phyloP scores from a whole-genome alignment of 805 yeast species.

The Nadsonia fulvescens region DNA sequence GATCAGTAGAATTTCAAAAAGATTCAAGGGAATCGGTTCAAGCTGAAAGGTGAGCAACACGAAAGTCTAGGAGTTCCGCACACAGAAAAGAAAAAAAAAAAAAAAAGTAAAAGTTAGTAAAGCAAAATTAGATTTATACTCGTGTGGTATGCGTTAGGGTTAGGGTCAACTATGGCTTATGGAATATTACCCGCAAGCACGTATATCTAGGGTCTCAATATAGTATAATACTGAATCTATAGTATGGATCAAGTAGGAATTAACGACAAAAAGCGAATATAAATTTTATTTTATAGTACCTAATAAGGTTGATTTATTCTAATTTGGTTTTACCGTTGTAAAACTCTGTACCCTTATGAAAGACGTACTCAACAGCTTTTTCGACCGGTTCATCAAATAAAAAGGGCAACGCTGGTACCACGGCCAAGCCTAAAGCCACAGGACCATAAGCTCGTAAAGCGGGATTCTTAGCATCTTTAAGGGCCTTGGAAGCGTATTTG shows the following conservation, averaged over 20 bases:
- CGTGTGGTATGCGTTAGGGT: conserved; percentile 3
- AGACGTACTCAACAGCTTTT: conserved; percentile 40
- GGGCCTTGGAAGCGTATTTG: conserved; percentile 42
- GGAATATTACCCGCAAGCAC: background rate
- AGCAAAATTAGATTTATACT: conserved; percentile 2
- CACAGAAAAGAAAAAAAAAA: conserved; percentile 17
- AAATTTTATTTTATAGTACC: too few species aligned
- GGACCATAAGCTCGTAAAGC: conserved; percentile 50
- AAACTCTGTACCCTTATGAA: conserved; percentile 20
- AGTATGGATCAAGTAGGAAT: background rate
- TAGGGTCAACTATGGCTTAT: conserved; percentile 1
- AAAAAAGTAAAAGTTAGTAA: conserved; percentile 7
- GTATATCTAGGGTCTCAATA: background rate
- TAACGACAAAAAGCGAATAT: background rate
- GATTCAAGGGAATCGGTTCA: too few species aligned
- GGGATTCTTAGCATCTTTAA: conserved; percentile 35
- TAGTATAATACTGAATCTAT: background rate
- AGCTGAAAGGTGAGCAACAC: conserved; percentile 43
- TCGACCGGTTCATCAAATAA: conserved; percentile 75
- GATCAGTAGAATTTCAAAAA: conserved; percentile 18
- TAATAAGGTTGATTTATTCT: too few species aligned
- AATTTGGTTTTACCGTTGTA: too few species aligned
- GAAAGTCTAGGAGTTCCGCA: conserved; percentile 70
- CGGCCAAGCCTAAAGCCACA: conserved; percentile 56
- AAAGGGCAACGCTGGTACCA: conserved; percentile 64